Conservation (phyloP, 139 green algal species). For the Picochlorum sp. region DNA sequence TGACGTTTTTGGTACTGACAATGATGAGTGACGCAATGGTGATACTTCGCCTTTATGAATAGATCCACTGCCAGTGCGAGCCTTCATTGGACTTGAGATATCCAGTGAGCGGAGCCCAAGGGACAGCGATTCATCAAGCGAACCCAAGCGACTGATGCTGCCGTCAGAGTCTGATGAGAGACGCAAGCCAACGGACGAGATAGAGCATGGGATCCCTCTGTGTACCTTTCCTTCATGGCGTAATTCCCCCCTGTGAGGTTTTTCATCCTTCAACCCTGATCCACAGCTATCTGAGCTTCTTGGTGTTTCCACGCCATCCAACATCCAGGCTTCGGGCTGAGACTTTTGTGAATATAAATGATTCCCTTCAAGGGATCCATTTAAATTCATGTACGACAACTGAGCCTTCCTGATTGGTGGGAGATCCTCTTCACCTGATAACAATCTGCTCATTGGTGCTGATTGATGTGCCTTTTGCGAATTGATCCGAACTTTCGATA, state of each 20-base stretch:
- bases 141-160: background rate
- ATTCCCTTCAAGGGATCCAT: background rate
- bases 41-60: too few relatives aligned
- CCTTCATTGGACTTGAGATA: too few relatives aligned
- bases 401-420: constrained; percentile 3
- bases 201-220: background rate
- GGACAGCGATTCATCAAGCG: background rate
- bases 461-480: background rate
- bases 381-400: background rate
- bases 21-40: too few relatives aligned
- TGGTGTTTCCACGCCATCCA: background rate
- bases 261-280: background rate
- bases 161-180: background rate
- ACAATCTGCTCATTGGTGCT: background rate
- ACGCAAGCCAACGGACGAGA: background rate
- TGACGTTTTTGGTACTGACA: too few relatives aligned
- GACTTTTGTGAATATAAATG: background rate
- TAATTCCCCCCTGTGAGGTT: background rate
- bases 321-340: background rate
- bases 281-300: background rate
- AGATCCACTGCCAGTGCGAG: too few relatives aligned
- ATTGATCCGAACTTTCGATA: background rate
- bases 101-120: too few relatives aligned
- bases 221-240: background rate
- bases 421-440: background rate